A percentile compares a stretch with the other conserved stretches of the same genome.
Conservation (phyloP, 768 basidiomycete species). For the Tulasnella sp. region DNA sequence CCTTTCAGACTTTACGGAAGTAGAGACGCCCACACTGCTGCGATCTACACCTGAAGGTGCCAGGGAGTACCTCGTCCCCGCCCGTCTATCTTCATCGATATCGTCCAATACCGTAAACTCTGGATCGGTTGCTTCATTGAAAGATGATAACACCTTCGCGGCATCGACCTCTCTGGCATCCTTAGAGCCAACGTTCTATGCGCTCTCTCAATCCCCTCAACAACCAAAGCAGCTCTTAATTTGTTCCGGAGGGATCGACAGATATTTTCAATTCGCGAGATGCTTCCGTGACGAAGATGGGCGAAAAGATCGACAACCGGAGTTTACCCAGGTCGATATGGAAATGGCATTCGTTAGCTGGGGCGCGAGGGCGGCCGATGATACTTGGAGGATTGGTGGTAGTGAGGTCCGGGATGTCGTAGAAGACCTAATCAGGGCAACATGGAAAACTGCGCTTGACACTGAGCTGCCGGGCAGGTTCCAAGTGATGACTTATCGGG, state of each 20-base stretch:
- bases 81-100: conserved; percentile 36
- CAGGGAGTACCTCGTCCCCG: conserved; percentile 84
- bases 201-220: conserved; percentile 89
- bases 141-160: conserved; percentile 18
- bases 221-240: conserved; percentile 92
- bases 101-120: neutral
- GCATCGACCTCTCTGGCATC: conserved; percentile 20
- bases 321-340: conserved; percentile 94
- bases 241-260: conserved; percentile 78
- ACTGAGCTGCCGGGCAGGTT: conserved; percentile 52
- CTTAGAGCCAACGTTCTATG: conserved; percentile 51
- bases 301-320: conserved; percentile 88
- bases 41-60: conserved; percentile 92
- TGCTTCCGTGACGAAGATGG: conserved; percentile 97
- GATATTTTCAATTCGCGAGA: conserved; percentile 85
- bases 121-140: neutral
- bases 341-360: conserved; percentile 95
- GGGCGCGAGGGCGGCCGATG: conserved; percentile 34
- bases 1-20: conserved; percentile 72
- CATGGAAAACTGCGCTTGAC: conserved; percentile 67
- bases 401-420: conserved; percentile 67
- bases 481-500: conserved; percentile 74
- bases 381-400: conserved; percentile 78
- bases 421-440: conserved; percentile 58
- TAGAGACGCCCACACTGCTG: conserved; percentile 86